These are phyloP conservation scores for Lanmaoa pseudosensibilis DNA, from an alignment of 768 basidiomycete genomes.

Conservation along the genomic window DNA sequence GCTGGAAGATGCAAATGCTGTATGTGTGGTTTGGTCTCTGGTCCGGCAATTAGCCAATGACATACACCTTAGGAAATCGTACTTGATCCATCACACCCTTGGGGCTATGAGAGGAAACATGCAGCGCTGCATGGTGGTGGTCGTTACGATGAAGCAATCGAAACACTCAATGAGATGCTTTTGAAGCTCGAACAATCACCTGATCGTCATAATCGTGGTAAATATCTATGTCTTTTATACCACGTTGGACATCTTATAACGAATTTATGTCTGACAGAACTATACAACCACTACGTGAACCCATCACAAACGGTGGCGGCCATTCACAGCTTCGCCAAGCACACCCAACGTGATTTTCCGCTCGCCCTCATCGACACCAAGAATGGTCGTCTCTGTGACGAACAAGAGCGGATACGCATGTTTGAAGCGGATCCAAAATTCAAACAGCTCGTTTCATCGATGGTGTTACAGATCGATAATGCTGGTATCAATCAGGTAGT, in stretches of 20 bases:
- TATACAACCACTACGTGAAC: not conserved
- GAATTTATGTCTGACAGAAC: not conserved
- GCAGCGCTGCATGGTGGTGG: conserved; percentile 13
- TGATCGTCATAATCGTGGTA: conserved; percentile 3
- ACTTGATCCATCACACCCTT: conserved; percentile 10
- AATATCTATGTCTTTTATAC: not conserved
- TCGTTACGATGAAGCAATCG: conserved; percentile 20
- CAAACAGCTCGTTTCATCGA: conserved; percentile 19
- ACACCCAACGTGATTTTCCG: conserved; percentile 8
- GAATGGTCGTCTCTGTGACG: conserved; percentile 16
- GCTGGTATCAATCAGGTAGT: conserved; percentile 1
- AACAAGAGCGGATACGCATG: not conserved
- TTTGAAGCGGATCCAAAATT: conserved; percentile 14
- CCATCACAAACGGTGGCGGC: conserved; percentile 6
- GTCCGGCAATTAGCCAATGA: not conserved
- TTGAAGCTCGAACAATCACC: conserved; percentile 2
- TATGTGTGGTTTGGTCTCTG: conserved; percentile 1
- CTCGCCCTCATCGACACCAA: conserved; percentile 15
- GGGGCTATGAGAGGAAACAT: conserved; percentile 12
- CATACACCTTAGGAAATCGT: conserved; percentile 8
- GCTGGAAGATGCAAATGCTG: conserved; percentile 9
- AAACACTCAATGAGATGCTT: conserved; percentile 6
- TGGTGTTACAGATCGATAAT: not conserved
- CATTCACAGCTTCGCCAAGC: not conserved
- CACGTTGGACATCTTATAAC: not conserved